A percentile compares a stretch with the other conserved stretches of the same genome.
Conservation (phyloP, 1,284 basidiomycete species). For the Fomitopsis pinicola region DNA sequence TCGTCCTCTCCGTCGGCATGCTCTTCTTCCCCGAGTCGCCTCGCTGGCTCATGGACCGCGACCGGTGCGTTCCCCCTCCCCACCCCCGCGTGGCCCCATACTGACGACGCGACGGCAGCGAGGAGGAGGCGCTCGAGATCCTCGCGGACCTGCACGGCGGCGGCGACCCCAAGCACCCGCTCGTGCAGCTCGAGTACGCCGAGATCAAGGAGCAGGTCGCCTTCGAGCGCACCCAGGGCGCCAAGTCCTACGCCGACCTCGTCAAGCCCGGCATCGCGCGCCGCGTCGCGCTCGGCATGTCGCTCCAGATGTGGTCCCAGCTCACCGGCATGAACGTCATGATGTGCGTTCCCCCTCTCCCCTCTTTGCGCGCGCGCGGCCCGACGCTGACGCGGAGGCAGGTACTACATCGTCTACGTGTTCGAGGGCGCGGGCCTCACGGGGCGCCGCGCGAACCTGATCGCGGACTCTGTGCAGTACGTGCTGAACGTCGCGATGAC, state of each 20-base stretch:
- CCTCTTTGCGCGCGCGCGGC: neutral
- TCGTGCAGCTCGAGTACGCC: constrained; percentile 75
- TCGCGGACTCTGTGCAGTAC: constrained; percentile 76
- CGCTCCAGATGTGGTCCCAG: constrained; percentile 46
- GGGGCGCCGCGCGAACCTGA: constrained; percentile 64
- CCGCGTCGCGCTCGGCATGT: constrained; percentile 38
- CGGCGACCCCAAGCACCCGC: constrained; percentile 57
- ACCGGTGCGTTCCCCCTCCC: constrained; percentile 31
- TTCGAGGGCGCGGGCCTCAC: constrained; percentile 75
- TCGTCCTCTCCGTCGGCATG: constrained; percentile 69
- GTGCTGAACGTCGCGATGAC: constrained; percentile 72
- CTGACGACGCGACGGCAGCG: constrained; percentile 30
- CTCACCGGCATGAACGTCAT: constrained; percentile 51
- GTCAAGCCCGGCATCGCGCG: constrained; percentile 42
- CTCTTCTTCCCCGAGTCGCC: constrained; percentile 61
- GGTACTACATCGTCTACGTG: constrained; percentile 76
- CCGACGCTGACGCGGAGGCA: constrained; percentile 13
- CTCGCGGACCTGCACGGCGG: constrained; percentile 77
- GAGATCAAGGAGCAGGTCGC: constrained; percentile 76
- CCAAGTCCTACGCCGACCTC: constrained; percentile 69
- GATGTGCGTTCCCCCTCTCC: constrained; percentile 46
- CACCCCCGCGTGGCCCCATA: neutral
- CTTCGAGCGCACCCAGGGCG: constrained; percentile 68
- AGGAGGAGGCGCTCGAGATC: constrained; percentile 71
- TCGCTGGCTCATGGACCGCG: constrained; percentile 64